These are phyloP conservation scores for Penicillium sp. DNA, from an alignment of 2,329 filamentous ascomycete genomes.

Conservation along the genomic window DNA sequence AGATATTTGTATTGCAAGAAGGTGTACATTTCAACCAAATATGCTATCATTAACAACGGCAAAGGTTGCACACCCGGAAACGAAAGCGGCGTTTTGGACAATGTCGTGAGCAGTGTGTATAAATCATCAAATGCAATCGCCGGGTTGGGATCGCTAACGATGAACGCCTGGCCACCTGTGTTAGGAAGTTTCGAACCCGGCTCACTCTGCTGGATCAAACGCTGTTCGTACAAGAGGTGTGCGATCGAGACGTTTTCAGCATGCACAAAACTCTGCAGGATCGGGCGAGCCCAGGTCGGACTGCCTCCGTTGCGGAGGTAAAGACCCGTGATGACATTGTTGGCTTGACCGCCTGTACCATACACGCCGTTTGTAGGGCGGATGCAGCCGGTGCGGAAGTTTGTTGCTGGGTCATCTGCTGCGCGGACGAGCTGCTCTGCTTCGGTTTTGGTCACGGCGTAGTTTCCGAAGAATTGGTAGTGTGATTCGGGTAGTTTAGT, in stretches of 20 bases:
- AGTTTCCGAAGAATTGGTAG: conserved; percentile 49
- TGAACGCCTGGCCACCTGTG: conserved; percentile 48
- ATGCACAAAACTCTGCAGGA: conserved; percentile 53
- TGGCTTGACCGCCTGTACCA: conserved; percentile 46
- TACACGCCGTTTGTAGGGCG: conserved; percentile 56
- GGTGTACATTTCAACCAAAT: conserved; percentile 34
- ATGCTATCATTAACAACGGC: conserved; percentile 31
- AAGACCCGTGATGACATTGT: conserved; percentile 37
- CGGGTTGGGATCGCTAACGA: conserved; percentile 52
- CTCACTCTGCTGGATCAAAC: conserved; percentile 42
- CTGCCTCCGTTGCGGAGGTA: conserved; percentile 41
- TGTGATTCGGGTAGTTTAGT: conserved; percentile 42
- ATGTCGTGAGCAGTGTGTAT: conserved; percentile 30
- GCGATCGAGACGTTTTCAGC: conserved; percentile 54
- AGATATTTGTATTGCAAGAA: conserved; percentile 29
- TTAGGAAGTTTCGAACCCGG: conserved; percentile 25
- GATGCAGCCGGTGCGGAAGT: conserved; percentile 55
- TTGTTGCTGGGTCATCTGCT: conserved; percentile 37
- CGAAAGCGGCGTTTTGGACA: conserved; percentile 29
- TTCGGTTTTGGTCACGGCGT: conserved; percentile 52
- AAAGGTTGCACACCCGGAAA: conserved; percentile 29
- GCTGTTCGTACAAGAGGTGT: conserved; percentile 54
- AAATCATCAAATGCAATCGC: conserved; percentile 37
- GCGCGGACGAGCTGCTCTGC: conserved; percentile 53
- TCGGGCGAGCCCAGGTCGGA: conserved; percentile 45